Base-by-base conservation (phyloP, 2,329 filamentous ascomycete species). In the Fusarium sp. region DNA sequence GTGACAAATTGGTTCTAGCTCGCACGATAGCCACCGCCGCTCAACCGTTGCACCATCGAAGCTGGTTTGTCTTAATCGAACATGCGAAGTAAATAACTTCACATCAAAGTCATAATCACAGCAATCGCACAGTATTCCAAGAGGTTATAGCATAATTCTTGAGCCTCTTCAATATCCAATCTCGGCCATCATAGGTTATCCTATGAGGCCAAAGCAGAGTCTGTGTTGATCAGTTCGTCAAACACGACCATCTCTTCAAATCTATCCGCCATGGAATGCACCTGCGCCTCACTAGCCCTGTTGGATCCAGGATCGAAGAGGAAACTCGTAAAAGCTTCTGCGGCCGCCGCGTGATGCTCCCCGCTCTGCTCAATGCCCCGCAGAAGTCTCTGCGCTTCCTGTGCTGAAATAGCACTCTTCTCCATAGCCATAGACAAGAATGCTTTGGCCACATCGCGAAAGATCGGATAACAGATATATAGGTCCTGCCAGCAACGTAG, bases 391-490 rank as follows among this genome's bases (percentile, higher is more conserved):
- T 25, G 20, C 1, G 40, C 52, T 10, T 54, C 40, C 4, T 18
- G 8, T 3, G 38, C 40, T 4, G 40, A 20, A 6, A 54, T 45
- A 4, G 52, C 40, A 20, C n/a, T 20, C 6, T 32, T 54, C 7
- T 54, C 25, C 51, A 45, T 32, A 5, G 51, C 51, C 38, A 45
- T 32, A 7, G 51, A 54, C 5, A 54, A 6, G 4, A 54, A 54
- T 3, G 51, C 38, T 11, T 45, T 54, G 1, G n/a, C 27, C 2
- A 45, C 5, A 10, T 54, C 40, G 11, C 51, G 40, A 8, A 54
- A 54, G 0, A 54, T 11, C 0, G 51, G 38, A 5, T n/a, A 54
- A 4, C 16, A 30, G 2, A 45, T 11, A 16, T 45, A 45, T 3
- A 54, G 38, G 1, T 45, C 38, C 20, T 45, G 38, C 51, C 27